Base-by-base conservation (phyloP, 225 moss, liverwort and hornwort species). In the Bryoerythrophyllum caledonicum region DNA sequence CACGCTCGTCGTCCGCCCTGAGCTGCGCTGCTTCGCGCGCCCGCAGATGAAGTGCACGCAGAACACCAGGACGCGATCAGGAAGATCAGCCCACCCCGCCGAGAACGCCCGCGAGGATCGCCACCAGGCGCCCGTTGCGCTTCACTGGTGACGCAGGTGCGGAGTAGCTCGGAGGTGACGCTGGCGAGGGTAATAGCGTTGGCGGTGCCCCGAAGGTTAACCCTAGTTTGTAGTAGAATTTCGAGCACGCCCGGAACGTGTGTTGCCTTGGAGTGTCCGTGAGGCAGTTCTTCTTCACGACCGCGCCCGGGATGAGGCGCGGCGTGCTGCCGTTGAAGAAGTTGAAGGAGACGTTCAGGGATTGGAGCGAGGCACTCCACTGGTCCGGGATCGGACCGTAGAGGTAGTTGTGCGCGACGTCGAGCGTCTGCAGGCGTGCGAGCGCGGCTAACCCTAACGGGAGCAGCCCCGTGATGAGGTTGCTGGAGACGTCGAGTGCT, bases 261-360 rank as follows among this genome's bases (percentile, higher is more conserved):
- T 93, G 96, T 73, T 96, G 96, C 44, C 80, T 85, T 7, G 77
- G 83, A 1, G 66, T 69, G 60, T 87, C 83, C 4, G 26, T 32
- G 43, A 96, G 80, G 52, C 96, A 96, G 67, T 96, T 96, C 76
- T 93, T 96, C 86, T 82, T 96, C 8, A 82, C 78, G 25, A 81
- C 53, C 7, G 92, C 86, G 61, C 48, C 38, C 2, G 87, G 81
- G 20, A 90, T 82, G 13, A 92, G 70, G 7, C 69, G 80, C 20
- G 96, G 96, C 19, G 83, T 51, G 24, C 81, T 89, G 28, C 87
- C 96, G 51, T 96, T 96, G 81, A 93, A 93, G 51, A 90, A 96
- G 67, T 96, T 93, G 70, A 84, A 79, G 0, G 95, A 93, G 0
- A 91, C 70, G 25, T 96, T 90, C 30, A 96, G 77, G 13, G 76